Base-by-base conservation (phyloP, 2,329 filamentous ascomycete genomes). In the Fusarium equiseti region DNA sequence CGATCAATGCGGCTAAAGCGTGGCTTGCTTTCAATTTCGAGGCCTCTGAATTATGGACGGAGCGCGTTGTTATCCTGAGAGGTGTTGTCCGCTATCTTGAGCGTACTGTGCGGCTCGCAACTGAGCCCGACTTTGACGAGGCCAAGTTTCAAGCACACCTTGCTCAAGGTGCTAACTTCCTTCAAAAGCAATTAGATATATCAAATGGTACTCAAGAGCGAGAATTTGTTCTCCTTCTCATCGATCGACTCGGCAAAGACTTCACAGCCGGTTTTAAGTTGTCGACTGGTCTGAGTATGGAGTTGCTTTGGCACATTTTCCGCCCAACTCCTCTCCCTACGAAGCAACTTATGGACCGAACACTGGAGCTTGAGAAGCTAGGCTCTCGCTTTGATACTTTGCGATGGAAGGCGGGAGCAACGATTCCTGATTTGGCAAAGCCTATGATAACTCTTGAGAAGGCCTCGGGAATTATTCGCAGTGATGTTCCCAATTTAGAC, bases 211-310 rank as follows among this genome's bases (percentile, higher is more conserved):
- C 79, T 11, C 59, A 62, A 3, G 76, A 79, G 35, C 76, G 73
- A 5, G 76, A 81, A 3, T 80, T 89, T n/a, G 75, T 83, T 6
- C 73, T 75, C 2, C 68, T 76, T 12, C 76, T 88, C 38, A 72
- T 83, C 2, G 74, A 79, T 1, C 82, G 79, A 8, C 75, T 91
- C 4, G 80, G 85, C 45, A 81, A 81, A 42, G 85, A 85, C 52
- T 95, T 97, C 75, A 85, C 88, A 26, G 86, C 88, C 18, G 90
- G 89, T 3, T 95, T 94, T 81, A 89, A 89, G 59, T 82, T 97
- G 16, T 89, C 85, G 0, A 94, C 91, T 4, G 94, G 94, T 1
- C 82, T 94, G 15, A 91, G 89, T 71, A 96, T 97, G 92, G 92
- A 96, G 76, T 79, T 83, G 11, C 84, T 97, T 8, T 97, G 95